phyloP scores from a whole-genome alignment of 768 basidiomycete species.

The Tylopilus rubrobrunneus region DNA sequence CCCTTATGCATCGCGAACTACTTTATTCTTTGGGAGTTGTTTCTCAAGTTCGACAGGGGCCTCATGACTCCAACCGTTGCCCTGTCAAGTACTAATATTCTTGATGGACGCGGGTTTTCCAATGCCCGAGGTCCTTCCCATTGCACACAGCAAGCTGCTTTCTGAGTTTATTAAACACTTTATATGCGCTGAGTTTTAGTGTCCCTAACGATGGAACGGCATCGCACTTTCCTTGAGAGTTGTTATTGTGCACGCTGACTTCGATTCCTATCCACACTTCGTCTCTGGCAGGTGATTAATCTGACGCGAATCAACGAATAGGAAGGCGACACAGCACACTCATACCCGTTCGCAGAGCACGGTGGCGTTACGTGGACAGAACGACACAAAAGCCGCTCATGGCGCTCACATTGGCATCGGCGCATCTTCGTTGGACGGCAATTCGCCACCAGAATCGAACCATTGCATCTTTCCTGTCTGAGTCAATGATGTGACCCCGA shows the following conservation, averaged over 20 bases:
- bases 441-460: not conserved
- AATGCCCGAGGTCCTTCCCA: not conserved
- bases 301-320: slow-evolving; percentile 6
- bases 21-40: not conserved
- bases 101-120: not conserved
- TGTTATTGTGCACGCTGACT: not conserved
- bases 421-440: not conserved
- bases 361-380: not conserved
- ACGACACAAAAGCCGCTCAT: not conserved
- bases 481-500: slow-evolving; percentile 9
- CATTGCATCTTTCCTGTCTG: not conserved
- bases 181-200: not conserved
- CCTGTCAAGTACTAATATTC: not conserved
- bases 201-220: not conserved
- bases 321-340: not conserved
- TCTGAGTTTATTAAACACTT: no score
- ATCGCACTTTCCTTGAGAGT: not conserved
- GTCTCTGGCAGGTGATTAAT: slow-evolving; percentile 10
- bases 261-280: slow-evolving; percentile 5
- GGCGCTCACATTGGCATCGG: not conserved
- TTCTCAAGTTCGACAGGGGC: slow-evolving; percentile 1
- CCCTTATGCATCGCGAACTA: not conserved
- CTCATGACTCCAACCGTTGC: not conserved
- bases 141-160: not conserved
- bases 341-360: not conserved